A percentile compares a stretch with the other conserved stretches of the same genome.
Evolutionary conservation across 805 yeast genomes (phyloP).

Genomic region (Starmerella apis): DNA sequence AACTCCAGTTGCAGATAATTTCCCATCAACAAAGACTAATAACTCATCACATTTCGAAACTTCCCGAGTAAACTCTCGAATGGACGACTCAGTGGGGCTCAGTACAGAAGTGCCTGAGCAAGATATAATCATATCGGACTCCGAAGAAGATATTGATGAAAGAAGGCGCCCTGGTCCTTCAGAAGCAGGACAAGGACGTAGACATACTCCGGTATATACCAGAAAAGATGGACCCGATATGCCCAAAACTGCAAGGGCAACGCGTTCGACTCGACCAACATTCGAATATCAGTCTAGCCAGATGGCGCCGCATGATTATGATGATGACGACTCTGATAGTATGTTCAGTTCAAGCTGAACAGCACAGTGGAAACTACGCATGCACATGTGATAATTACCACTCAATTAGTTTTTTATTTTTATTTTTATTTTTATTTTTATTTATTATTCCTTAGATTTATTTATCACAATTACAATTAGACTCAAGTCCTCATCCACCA

Average conservation of each 20-base stretch:
- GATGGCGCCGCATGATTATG: background rate
- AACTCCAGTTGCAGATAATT: background rate
- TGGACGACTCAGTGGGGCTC: too few relatives aligned
- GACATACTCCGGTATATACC: background rate
- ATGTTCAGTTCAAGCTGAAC: slow-evolving; percentile 8
- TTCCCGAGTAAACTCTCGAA: too few relatives aligned
- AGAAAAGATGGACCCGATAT: background rate
- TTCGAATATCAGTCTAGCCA: background rate
- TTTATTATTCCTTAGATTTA: too few relatives aligned
- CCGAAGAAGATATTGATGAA: background rate
- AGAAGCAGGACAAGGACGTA: background rate
- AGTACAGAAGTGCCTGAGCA: background rate
- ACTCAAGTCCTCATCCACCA: too few relatives aligned
- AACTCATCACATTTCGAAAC: too few relatives aligned
- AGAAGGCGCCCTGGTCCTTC: background rate
- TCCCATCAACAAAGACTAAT: background rate
- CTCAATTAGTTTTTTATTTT: background rate
- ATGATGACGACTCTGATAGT: slow-evolving; percentile 6
- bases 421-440: too few relatives aligned
- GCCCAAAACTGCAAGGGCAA: background rate
- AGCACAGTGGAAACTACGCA: too few relatives aligned
- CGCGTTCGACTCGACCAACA: background rate
- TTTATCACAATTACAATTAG: too few relatives aligned
- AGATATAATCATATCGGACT: background rate
- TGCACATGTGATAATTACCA: too few relatives aligned